These are phyloP conservation scores for Beauveria sp. DNA, from an alignment of 2,329 filamentous ascomycete species.

Conservation along the genomic window DNA sequence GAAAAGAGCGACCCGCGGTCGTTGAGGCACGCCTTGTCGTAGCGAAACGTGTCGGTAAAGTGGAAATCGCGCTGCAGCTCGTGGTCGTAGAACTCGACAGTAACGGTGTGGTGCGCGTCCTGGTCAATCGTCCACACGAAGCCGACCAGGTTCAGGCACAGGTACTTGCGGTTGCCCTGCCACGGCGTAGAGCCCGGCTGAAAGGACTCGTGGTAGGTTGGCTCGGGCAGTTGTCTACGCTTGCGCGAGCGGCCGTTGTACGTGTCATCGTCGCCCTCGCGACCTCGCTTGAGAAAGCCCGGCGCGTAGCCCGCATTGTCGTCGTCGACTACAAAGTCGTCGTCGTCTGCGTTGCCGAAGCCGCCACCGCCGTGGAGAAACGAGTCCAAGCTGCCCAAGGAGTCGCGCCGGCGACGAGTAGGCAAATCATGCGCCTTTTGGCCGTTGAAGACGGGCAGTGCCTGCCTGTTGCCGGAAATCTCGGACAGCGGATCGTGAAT, in stretches of 20 bases:
- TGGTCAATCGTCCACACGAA: conserved; percentile 97
- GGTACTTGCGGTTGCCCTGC: conserved; percentile 87
- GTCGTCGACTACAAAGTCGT: conserved; percentile 89
- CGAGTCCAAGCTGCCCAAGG: conserved; percentile 72
- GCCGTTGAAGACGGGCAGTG: conserved; percentile 45
- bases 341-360: conserved; percentile 34
- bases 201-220: conserved; percentile 74
- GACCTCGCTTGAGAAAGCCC: conserved; percentile 43
- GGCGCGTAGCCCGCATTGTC: conserved; percentile 85
- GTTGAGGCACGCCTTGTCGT: conserved; percentile 90
- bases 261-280: conserved; percentile 44
- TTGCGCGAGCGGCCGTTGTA: conserved; percentile 38
- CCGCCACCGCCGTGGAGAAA: conserved; percentile 49
- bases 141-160: conserved; percentile 87
- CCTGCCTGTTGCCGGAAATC: conserved; percentile 55
- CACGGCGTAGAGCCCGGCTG: conserved; percentile 94
- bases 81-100: conserved; percentile 95
- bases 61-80: conserved; percentile 91
- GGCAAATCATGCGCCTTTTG: conserved; percentile 39
- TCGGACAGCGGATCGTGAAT: conserved; percentile 73
- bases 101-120: conserved; percentile 86
- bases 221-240: conserved; percentile 42
- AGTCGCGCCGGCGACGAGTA: conserved; percentile 50
- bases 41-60: conserved; percentile 92
- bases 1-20: conserved; percentile 82